Percentiles rank a stretch among this genome's conserved stretches.
These are phyloP conservation scores for Lolium multiflorum DNA, from an alignment of 176 grass and related monocot species.

Conservation along the genomic window DNA sequence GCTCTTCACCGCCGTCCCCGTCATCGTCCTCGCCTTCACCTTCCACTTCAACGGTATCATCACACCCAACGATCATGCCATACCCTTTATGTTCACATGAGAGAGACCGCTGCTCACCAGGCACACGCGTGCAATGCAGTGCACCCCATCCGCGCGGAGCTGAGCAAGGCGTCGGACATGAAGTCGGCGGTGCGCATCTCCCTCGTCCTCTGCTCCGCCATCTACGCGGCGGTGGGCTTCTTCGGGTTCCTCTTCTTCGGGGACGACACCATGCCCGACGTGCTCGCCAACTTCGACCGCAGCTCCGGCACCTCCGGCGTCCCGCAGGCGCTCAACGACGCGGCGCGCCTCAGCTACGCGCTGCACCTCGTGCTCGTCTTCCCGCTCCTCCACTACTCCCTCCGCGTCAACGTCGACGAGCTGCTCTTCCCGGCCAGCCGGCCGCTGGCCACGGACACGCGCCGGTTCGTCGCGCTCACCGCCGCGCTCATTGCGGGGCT, in stretches of 20 bases:
- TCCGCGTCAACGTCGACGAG: constrained; percentile 85
- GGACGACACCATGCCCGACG: constrained; percentile 81
- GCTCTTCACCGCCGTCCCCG: constrained; percentile 85
- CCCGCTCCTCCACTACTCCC: constrained; percentile 88
- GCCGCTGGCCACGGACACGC: constrained; percentile 50
- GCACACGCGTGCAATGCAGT: constrained; percentile 47
- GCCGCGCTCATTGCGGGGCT: constrained; percentile 60
- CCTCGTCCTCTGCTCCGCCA: constrained; percentile 66
- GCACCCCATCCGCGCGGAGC: constrained; percentile 79
- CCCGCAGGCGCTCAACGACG: constrained; percentile 71
- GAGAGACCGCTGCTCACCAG: background rate
- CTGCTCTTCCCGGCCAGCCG: constrained; percentile 65
- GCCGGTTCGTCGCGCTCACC: constrained; percentile 69
- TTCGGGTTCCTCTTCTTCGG: constrained; percentile 92
- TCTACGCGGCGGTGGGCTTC: constrained; percentile 86
- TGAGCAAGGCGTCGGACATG: constrained; percentile 86
- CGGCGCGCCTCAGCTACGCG: constrained; percentile 86
- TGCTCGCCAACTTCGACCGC: constrained; percentile 90
- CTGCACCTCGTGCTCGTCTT: constrained; percentile 90
- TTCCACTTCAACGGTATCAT: constrained; percentile 97
- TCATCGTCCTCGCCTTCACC: constrained; percentile 92
- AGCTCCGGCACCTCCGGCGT: constrained; percentile 58
- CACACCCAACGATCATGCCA: background rate
- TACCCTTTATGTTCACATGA: background rate
- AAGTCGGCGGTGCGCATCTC: constrained; percentile 76